phyloP scores from a whole-genome alignment of 345 rosid genomes.

The Abelmoschus esculentus region DNA sequence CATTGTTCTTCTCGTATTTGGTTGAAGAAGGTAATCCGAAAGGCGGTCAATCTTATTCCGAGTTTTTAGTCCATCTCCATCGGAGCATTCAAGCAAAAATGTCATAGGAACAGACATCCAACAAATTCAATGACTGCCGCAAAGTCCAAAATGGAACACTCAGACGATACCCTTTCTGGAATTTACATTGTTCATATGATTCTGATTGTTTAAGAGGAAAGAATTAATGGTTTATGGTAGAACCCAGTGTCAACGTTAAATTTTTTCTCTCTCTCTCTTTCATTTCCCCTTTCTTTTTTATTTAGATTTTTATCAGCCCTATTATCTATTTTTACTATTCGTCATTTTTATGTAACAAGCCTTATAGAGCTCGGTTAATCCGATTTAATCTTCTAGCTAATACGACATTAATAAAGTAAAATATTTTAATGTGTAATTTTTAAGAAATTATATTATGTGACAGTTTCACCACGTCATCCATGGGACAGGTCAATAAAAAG shows the following conservation, averaged over 20 bases:
- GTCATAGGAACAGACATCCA: conserved; percentile 16
- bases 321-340: background rate
- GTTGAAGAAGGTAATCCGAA: conserved; percentile 65
- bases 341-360: background rate
- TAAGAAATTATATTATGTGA: no score
- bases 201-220: no score
- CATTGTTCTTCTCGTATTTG: conserved; percentile 64
- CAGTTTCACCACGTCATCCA: no score
- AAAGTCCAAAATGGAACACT: background rate
- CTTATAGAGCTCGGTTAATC: no score
- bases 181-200: no score
- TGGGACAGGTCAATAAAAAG: no score
- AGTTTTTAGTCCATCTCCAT: conserved; percentile 70
- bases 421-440: no score
- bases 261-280: background rate
- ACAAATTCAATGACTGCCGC: background rate
- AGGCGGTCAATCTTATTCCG: conserved; percentile 66
- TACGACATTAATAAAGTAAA: no score
- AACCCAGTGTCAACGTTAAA: background rate
- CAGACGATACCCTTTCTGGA: no score
- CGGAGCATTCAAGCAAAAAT: conserved; percentile 80
- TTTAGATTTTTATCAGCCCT: background rate
- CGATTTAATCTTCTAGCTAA: no score
- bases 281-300: background rate
- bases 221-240: background rate